Conservation (phyloP, 306 rosid species). For the Prunus persica region Prunus_persica_NCBIv2 NC_034009.1:41887001-41887500, state of each 20-base stretch:
- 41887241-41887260: constrained; percentile 74
- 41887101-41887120: constrained; percentile 72
- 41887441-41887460: neutral
- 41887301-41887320: accelerated
- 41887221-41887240: constrained; percentile 29
- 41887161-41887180: constrained; percentile 39
- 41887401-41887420: constrained; percentile 41
- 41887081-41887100: constrained; percentile 43
- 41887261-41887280: constrained; percentile 25
- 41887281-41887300: neutral
- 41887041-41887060: constrained; percentile 64
- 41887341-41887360: too few species aligned
- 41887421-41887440: constrained; percentile 31
- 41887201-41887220: constrained; percentile 28
- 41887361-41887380: neutral
- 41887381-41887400: neutral
- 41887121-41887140: constrained; percentile 51
- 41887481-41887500: constrained; percentile 15
- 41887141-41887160: constrained; percentile 45
- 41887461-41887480: constrained; percentile 11
- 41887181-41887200: constrained; percentile 66
- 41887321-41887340: too few species aligned
- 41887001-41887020: constrained; percentile 35
- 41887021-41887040: constrained; percentile 63
- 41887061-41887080: constrained; percentile 93